A percentile compares a stretch with the other conserved stretches of the same genome.
phyloP scores from a whole-genome alignment of 441 rosid species.

The Flueggea neowawraea region DNA sequence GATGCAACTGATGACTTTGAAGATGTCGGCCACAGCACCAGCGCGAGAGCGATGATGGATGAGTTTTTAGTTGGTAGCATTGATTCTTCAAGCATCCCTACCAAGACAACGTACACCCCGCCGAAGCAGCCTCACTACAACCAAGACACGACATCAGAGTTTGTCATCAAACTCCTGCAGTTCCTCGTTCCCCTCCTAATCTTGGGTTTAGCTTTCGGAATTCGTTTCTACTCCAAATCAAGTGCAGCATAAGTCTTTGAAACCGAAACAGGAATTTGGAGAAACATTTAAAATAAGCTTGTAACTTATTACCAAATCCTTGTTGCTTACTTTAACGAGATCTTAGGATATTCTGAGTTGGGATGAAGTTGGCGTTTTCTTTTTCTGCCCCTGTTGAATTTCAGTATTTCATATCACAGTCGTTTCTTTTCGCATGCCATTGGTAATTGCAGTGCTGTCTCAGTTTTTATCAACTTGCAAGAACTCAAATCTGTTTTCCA shows the following conservation, averaged over 20 bases:
- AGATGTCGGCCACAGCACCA: conserved; percentile 88
- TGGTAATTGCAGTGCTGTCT: too few relatives aligned
- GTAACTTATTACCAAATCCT: background rate
- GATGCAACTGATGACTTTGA: conserved; percentile 93
- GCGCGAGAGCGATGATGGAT: conserved; percentile 85
- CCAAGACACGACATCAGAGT: conserved; percentile 73
- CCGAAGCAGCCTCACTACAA: conserved; percentile 63
- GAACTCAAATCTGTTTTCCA: too few relatives aligned
- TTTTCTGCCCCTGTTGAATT: background rate
- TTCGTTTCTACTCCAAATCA: conserved; percentile 78
- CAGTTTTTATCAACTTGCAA: too few relatives aligned
- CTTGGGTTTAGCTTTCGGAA: conserved; percentile 78
- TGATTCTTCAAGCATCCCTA: conserved; percentile 63
- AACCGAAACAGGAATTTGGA: conserved; percentile 1
- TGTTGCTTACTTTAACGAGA: conserved; percentile 10
- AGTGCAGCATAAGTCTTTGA: conserved; percentile 33
- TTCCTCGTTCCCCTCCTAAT: conserved; percentile 84
- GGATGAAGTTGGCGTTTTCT: conserved; percentile 3
- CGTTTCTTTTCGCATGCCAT: too few relatives aligned
- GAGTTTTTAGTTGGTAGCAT: conserved; percentile 70
- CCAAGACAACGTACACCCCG: conserved; percentile 47
- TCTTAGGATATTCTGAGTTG: conserved; percentile 11
- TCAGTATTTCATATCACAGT: too few relatives aligned
- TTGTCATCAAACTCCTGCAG: conserved; percentile 72
- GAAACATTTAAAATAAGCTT: conserved; percentile 22